Base-by-base conservation (phyloP, 805 yeast species). In the Monosporozyma aquatica region DNA sequence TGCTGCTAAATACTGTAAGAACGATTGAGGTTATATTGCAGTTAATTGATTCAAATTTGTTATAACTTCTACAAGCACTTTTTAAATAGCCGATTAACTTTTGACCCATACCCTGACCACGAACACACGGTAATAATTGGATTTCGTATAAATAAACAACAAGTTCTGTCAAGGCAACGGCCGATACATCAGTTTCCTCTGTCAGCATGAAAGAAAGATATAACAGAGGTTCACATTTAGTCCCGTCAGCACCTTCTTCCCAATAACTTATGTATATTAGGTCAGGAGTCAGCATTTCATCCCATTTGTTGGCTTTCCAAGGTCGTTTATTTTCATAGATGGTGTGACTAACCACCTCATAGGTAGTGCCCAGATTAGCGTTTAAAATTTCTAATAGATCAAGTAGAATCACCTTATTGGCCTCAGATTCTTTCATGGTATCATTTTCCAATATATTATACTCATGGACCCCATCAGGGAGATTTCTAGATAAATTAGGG, bases 121-220 rank as follows among this genome's bases (percentile, higher is more conserved):
- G 53, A 15, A 42, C 27, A 3, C 17, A 13, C n/a, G 44, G 38
- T 6, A 45, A 32, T n/a, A 58, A 38, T 33, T 60, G 65, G 23
- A 60, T 50, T 33, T 60, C 65, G 46, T 59, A 59, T 17, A 60
- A 43, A 43, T 58, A 60, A n/a, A 60, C 40, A n/a, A 59, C 58
- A 22, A 42, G 27, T 14, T 44, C 42, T 6, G 30, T 39, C 8
- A 15, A 34, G 23, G 36, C 28, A 5, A 28, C 26, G 10, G 37
- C 41, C 4, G 38, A 38, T n/a, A 55, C 28, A 7, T 50, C 54
- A 15, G 40, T 30, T 38, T 57, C 63, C 38, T 56, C 55, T 2
- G 56, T 50, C n/a, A 52, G 38, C 52, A 56, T 49, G 28, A 60
- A 50, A 13, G 64, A 59, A 27, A 53, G 15, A 37, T 56, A 60